Evolutionary conservation across 306 rosid genomes (phyloP).

Genomic region (Cucurbita ficifolia): DNA sequence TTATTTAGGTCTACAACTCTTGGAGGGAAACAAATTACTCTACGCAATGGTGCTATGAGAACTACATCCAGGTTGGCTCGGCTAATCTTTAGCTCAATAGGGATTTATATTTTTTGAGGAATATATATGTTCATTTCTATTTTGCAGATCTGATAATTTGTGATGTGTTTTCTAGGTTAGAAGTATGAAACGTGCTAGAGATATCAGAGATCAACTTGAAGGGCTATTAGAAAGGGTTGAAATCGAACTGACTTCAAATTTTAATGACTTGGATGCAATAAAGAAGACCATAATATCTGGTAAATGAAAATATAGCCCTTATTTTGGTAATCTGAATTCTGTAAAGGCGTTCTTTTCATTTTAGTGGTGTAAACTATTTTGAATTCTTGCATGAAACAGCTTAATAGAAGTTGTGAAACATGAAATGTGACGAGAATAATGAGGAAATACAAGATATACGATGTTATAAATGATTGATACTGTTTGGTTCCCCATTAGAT

Average conservation of each 20-base stretch:
- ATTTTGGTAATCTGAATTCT: not conserved
- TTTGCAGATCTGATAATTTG: not conserved
- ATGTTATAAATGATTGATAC: not conserved
- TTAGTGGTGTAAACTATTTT: not conserved
- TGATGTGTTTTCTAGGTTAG: conserved; percentile 40
- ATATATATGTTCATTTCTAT: not conserved
- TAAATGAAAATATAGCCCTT: conserved; percentile 8
- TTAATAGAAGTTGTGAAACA: not conserved
- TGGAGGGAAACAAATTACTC: conserved; percentile 98
- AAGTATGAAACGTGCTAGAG: conserved; percentile 96
- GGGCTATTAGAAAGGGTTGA: conserved; percentile 89
- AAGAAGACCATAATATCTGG: conserved; percentile 88
- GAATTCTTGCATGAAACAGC: not conserved
- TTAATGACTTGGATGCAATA: conserved; percentile 50
- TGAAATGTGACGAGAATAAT: not conserved
- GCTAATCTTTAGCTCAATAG: not conserved
- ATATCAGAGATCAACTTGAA: conserved; percentile 86
- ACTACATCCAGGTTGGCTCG: conserved; percentile 78
- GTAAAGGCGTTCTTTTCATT: not conserved
- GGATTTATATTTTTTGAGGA: not conserved
- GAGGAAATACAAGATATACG: not conserved
- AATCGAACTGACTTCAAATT: conserved; percentile 57
- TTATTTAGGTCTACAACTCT: conserved; percentile 63
- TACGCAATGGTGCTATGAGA: conserved; percentile 93
- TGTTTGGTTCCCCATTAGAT: not conserved